A percentile compares a stretch with the other conserved stretches of the same genome.
Conservation (phyloP, 2,329 filamentous ascomycete genomes). For the Talaromyces sp. region DNA sequence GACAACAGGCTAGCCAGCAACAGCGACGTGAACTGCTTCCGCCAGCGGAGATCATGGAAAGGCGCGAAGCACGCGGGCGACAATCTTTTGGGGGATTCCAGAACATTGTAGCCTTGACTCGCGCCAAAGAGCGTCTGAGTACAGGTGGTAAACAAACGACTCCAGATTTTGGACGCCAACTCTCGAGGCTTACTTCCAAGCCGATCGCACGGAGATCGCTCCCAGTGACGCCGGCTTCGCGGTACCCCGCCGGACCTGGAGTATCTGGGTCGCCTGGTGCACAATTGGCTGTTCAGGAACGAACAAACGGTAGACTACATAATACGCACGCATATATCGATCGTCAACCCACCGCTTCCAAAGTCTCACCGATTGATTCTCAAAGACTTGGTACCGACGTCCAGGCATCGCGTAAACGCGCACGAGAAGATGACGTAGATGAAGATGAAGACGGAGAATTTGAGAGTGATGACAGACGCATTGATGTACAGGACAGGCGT, state of each 20-base stretch:
- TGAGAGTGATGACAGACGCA: conserved; percentile 31
- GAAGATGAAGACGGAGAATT: conserved; percentile 23
- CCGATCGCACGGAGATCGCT: conserved; percentile 1
- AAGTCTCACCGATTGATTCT: conserved; percentile 34
- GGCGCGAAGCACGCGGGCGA: conserved; percentile 19
- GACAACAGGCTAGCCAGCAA: conserved; percentile 11
- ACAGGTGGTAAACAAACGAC: neutral
- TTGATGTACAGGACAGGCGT: conserved; percentile 14
- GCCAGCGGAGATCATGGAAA: conserved; percentile 16
- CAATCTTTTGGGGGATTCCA: conserved; percentile 3
- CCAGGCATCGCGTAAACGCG: conserved; percentile 14
- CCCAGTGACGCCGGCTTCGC: conserved; percentile 6
- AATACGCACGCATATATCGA: conserved; percentile 32
- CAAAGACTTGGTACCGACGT: conserved; percentile 1
- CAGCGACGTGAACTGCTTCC: conserved; percentile 13
- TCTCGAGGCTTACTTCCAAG: conserved; percentile 12
- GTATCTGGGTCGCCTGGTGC: neutral
- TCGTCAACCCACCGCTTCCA: conserved; percentile 32
- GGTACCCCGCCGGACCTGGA: neutral
- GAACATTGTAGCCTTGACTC: neutral
- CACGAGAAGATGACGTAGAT: conserved; percentile 24
- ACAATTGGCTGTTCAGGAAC: neutral
- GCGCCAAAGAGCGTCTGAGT: neutral
- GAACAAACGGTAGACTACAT: neutral
- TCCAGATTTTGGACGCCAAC: conserved; percentile 3